These are phyloP conservation scores for Metschnikowia lunata DNA, from an alignment of 805 yeast species.

Conservation along the genomic window DNA sequence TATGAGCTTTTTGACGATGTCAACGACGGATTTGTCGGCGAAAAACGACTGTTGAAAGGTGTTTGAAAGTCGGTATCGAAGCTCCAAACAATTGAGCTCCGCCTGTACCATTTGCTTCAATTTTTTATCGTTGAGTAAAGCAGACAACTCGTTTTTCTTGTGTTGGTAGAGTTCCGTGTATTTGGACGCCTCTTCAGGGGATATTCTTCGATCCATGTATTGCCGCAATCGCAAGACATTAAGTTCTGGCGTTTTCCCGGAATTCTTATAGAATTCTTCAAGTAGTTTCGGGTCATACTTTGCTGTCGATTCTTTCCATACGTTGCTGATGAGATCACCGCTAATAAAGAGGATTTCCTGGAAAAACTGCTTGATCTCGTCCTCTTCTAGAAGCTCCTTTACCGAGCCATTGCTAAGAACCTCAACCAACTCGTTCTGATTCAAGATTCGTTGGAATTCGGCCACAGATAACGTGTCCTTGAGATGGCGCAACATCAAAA, in stretches of 20 bases:
- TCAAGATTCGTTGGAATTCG: constrained; percentile 64
- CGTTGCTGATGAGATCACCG: constrained; percentile 37
- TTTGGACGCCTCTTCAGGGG: background rate
- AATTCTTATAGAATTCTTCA: constrained; percentile 29
- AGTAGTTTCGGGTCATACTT: constrained; percentile 19
- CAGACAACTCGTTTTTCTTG: constrained; percentile 22
- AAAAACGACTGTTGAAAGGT: constrained; percentile 31
- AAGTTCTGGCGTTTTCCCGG: constrained; percentile 25
- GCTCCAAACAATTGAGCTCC: constrained; percentile 31
- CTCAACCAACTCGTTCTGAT: constrained; percentile 36
- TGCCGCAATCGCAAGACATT: constrained; percentile 15
- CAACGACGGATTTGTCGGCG: constrained; percentile 22
- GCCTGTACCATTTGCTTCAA: constrained; percentile 20
- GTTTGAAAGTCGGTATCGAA: constrained; percentile 30
- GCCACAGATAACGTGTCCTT: constrained; percentile 54
- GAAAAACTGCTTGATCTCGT: constrained; percentile 10
- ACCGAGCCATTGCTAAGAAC: constrained; percentile 29
- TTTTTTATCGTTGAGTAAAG: constrained; percentile 14
- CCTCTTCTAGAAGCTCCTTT: constrained; percentile 17
- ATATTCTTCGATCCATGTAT: constrained; percentile 15
- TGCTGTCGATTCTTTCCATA: constrained; percentile 34
- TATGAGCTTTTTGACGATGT: constrained; percentile 26
- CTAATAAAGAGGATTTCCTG: constrained; percentile 24
- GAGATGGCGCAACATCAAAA: constrained; percentile 53
- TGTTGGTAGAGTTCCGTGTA: constrained; percentile 16